These are phyloP conservation scores for Alnus rubra DNA, from an alignment of 306 rosid genomes.

Conservation along the genomic window DNA sequence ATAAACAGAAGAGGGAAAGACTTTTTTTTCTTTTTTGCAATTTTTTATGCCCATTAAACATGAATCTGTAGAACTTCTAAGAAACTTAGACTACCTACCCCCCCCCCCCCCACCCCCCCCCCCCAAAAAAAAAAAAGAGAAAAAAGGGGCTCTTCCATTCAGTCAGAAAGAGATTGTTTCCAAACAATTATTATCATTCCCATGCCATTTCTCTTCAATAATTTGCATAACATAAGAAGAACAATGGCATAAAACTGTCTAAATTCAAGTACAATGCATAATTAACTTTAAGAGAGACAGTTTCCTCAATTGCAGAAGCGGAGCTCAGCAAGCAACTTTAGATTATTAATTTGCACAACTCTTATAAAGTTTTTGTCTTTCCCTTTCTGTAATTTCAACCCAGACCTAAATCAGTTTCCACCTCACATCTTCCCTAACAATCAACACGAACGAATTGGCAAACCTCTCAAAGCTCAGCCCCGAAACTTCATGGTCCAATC, in stretches of 20 bases:
- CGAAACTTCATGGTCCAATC: neutral
- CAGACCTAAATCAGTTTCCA: constrained; percentile 3
- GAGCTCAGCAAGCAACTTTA: neutral
- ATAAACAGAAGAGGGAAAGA: neutral
- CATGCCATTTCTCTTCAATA: neutral
- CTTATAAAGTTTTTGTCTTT: neutral
- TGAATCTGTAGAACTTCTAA: neutral
- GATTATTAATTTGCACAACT: neutral
- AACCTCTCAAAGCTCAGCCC: constrained; percentile 2
- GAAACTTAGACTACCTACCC: neutral
- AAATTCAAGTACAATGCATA: neutral
- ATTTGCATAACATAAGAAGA: neutral
- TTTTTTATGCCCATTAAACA: neutral
- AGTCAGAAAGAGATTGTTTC: neutral
- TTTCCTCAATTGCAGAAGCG: neutral
- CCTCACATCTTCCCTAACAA: neutral
- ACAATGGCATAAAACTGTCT: neutral
- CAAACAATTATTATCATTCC: neutral
- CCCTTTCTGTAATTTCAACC: neutral
- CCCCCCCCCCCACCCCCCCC: too few relatives aligned
- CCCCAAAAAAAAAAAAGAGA: too few relatives aligned
- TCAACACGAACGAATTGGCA: constrained; percentile 1
- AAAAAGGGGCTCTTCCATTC: neutral
- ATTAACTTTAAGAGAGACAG: neutral
- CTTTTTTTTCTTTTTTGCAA: neutral